Percentiles rank a stretch among this genome's conserved stretches.
Conservation (phyloP, 495 filamentous ascomycete species). For the Xylaria longipes region DNA sequence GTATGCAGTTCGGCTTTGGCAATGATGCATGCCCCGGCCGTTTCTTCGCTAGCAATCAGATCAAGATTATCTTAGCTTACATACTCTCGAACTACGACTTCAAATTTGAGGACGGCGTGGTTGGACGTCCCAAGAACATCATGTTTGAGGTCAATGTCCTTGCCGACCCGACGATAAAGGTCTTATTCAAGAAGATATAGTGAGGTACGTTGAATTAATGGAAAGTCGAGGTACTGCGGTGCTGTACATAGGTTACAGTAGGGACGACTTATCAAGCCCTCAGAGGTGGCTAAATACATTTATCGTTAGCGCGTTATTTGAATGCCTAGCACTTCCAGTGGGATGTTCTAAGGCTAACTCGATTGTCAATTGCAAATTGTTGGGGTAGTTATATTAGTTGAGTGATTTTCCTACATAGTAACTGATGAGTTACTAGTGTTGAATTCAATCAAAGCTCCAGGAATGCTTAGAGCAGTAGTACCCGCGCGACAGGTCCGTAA, state of each 20-base stretch:
- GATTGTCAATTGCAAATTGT: neutral
- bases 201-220: neutral
- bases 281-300: neutral
- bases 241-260: neutral
- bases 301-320: neutral
- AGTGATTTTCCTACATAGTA: neutral
- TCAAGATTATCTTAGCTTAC: slow-evolving; percentile 52
- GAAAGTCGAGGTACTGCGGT: neutral
- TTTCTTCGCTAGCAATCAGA: slow-evolving; percentile 53
- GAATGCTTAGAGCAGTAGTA: slow-evolving; percentile 48
- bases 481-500: slow-evolving; percentile 43
- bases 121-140: slow-evolving; percentile 35
- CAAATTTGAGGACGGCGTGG: slow-evolving; percentile 43
- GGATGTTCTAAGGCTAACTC: neutral
- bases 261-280: neutral
- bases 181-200: slow-evolving; percentile 34
- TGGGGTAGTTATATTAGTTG: neutral
- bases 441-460: neutral
- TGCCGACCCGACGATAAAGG: slow-evolving; percentile 34
- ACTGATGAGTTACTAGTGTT: too few species aligned
- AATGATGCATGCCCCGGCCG: slow-evolving; percentile 55
- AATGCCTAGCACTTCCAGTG: neutral
- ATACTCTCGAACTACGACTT: slow-evolving; percentile 53
- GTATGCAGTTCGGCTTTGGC: slow-evolving; percentile 56
- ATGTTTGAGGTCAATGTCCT: slow-evolving; percentile 40